Percentiles rank a stretch among this genome's conserved stretches.
These are phyloP conservation scores for Coleophoma cylindrospora DNA, from an alignment of 2,329 filamentous ascomycete species.

Conservation along the genomic window DNA sequence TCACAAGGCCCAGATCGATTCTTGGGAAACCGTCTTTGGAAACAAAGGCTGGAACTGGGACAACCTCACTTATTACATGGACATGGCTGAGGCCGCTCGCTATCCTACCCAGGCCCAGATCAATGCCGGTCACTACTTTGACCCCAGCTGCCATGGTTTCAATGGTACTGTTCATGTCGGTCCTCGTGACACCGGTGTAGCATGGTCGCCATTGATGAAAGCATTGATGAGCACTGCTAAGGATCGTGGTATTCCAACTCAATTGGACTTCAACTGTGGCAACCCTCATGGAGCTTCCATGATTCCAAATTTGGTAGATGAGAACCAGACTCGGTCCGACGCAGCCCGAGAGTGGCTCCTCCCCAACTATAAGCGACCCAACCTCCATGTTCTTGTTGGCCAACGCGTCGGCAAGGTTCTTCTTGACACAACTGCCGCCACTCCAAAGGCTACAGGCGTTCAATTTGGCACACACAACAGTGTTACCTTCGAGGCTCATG, in stretches of 20 bases:
- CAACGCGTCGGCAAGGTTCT: conserved; percentile 21
- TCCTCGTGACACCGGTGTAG: conserved; percentile 15
- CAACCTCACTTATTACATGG: conserved; percentile 1
- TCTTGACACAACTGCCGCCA: conserved; percentile 8
- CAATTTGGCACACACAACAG: conserved; percentile 20
- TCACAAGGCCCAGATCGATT: conserved; percentile 12
- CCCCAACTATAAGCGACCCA: conserved; percentile 15
- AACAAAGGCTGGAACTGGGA: conserved; percentile 4
- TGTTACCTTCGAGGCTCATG: conserved; percentile 16
- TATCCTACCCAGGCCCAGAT: conserved; percentile 14
- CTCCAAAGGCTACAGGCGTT: conserved; percentile 16
- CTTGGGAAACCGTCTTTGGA: conserved; percentile 6
- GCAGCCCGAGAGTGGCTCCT: conserved; percentile 24
- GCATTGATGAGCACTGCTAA: conserved; percentile 18
- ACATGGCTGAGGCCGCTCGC: conserved; percentile 11
- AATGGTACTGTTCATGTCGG: conserved; percentile 20
- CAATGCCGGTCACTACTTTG: conserved; percentile 17
- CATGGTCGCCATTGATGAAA: conserved; percentile 18
- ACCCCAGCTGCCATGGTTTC: conserved; percentile 18
- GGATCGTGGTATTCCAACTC: conserved; percentile 8
- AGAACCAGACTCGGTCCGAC: conserved; percentile 17
- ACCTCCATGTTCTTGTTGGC: conserved; percentile 18
- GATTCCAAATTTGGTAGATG: conserved; percentile 21
- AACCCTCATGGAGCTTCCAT: conserved; percentile 25
- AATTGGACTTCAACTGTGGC: conserved; percentile 17